Evolutionary conservation across 2,329 filamentous ascomycete genomes (phyloP), one percentile per base, ranked within the genome.

Genomic region (Neofusicoccum kwambonambiense): DNA sequence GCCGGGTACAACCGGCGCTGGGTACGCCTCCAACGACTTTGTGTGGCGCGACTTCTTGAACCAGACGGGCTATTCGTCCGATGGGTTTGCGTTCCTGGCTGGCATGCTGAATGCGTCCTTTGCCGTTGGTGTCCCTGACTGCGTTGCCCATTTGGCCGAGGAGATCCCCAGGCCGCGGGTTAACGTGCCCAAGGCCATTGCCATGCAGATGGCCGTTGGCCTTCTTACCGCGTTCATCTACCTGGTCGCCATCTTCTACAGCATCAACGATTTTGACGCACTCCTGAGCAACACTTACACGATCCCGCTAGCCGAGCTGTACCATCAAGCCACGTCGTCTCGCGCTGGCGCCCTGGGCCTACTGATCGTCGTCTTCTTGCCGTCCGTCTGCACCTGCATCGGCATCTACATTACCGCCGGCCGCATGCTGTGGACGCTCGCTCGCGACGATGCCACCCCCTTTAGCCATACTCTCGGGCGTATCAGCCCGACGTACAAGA

Each of bases 101-200:
- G 87, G 88, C 17, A 88, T 90, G 73, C 79, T 90, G 27, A 91
- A 91, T 69, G 89, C 88, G 11, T 89, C 89, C 3, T 91, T 86
- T 72, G 84, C 86, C 50, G 85, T 91, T 11, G 89, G 88, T 6
- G 85, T 86, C 1, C 85, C 87, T 11, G 89, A 91, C 71, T 85
- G 86, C 54, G 84, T 87, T 42, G 70, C 86, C 1, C 88, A 90
- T 71, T 74, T 89, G 52, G 85, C 87, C 0, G 87, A 90, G 51
- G 70, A 72, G 52, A 57, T 71, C 9, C 74, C 74, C 22, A 65
- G 67, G 9, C 78, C 78, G 3, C 70, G 73, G 7, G 66, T 66
- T 65, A 78, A 80, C 67, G 73, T 80, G n/a, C 78, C 78, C 56
- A 78, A 76, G 68, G 77, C 75, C 31, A 78, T 79, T 37, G 71